phyloP scores from a whole-genome alignment of 805 yeast genomes.

The Kuraishia floccosa region DNA sequence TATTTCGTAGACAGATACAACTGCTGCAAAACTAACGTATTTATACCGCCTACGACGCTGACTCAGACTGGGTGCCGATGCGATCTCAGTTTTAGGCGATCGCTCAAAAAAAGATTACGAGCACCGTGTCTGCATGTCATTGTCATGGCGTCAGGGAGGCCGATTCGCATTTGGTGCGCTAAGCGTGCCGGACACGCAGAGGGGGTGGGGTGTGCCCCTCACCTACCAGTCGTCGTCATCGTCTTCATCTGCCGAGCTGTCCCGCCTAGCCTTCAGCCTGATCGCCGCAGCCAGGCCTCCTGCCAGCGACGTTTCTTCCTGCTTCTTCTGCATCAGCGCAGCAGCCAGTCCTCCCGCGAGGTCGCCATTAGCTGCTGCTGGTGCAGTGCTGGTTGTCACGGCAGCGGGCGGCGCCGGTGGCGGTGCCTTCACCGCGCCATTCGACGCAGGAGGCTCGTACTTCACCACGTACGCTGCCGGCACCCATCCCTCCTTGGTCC shows the following conservation, averaged over 20 bases:
- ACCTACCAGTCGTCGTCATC: constrained; percentile 57
- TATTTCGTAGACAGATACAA: no score
- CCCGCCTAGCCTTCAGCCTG: constrained; percentile 63
- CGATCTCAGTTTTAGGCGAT: no score
- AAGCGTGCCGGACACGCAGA: no score
- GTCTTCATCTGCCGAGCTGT: constrained; percentile 61
- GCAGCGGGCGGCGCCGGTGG: constrained; percentile 17
- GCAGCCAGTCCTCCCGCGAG: constrained; percentile 47
- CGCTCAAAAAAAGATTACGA: no score
- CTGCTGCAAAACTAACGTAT: no score
- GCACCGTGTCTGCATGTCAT: no score
- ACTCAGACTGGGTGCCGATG: no score
- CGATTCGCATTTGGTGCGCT: no score
- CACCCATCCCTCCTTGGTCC: constrained; percentile 87
- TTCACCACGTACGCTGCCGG: constrained; percentile 84
- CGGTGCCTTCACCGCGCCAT: constrained; percentile 24
- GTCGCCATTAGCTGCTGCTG: constrained; percentile 12
- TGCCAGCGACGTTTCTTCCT: constrained; percentile 51
- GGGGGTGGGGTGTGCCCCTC: no score
- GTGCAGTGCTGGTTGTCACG: constrained; percentile 7
- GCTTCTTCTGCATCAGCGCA: constrained; percentile 53
- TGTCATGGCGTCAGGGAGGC: no score
- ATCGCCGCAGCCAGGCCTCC: constrained; percentile 88
- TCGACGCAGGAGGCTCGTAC: constrained; percentile 33
- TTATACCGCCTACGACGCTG: no score